phyloP scores from a whole-genome alignment of 2,329 filamentous ascomycete genomes.

The Xylogone sp. region DNA sequence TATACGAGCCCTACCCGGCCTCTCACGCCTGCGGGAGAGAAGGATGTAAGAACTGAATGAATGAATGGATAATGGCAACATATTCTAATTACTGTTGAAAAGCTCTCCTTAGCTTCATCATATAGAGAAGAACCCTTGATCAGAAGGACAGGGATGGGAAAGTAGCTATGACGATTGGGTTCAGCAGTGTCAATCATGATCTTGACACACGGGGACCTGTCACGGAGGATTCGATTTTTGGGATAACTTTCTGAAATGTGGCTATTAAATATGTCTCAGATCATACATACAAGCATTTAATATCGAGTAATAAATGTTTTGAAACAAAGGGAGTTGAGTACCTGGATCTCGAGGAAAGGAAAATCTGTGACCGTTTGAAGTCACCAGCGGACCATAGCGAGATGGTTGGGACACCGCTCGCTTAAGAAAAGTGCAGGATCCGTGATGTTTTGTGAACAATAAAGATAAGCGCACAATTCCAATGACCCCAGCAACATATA shows the following conservation, averaged over 20 bases:
- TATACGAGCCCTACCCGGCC: slow-evolving; percentile 5
- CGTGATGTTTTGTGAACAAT: slow-evolving; percentile 7
- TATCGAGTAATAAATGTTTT: neutral
- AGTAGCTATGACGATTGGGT: too few relatives aligned
- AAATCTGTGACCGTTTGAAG: neutral
- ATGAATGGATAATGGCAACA: neutral
- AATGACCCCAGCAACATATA: neutral
- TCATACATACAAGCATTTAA: neutral
- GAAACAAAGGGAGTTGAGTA: neutral
- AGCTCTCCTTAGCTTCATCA: neutral
- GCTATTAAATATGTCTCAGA: neutral
- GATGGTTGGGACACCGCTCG: neutral
- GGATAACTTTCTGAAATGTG: neutral
- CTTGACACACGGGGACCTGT: too few relatives aligned
- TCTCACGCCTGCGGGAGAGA: slow-evolving; percentile 20
- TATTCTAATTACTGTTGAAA: neutral
- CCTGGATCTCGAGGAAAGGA: neutral
- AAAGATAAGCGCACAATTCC: neutral
- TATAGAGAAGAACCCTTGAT: too few relatives aligned
- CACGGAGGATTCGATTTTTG: neutral
- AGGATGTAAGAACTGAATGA: slow-evolving; percentile 23
- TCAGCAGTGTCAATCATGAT: too few relatives aligned
- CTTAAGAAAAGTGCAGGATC: slow-evolving; percentile 1
- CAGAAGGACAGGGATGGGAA: too few relatives aligned
- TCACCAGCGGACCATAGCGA: neutral